Conservation (phyloP, 23 red algal genomes). For the Agarophyton chilense region DNA sequence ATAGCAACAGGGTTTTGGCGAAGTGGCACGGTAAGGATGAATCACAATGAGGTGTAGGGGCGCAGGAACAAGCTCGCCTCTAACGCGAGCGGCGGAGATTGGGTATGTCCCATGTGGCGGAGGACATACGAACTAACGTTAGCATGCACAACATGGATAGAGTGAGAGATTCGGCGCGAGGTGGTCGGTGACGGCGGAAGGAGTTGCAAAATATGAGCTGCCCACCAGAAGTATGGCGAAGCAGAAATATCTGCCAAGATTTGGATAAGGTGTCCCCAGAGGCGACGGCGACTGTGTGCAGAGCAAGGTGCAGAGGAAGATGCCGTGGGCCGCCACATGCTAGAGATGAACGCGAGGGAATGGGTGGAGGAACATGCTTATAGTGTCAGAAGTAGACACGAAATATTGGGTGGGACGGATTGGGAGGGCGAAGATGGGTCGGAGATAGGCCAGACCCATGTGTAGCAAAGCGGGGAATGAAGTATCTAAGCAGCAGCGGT, state of each 20-base stretch:
- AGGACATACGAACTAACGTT: constrained; percentile 21
- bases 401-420: too few relatives aligned
- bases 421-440: too few relatives aligned
- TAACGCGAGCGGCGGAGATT: background rate
- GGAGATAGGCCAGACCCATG: too few relatives aligned
- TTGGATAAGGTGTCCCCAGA: background rate
- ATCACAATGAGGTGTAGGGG: background rate
- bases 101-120: background rate
- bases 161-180: background rate
- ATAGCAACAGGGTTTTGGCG: too few relatives aligned
- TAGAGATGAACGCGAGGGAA: too few relatives aligned
- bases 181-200: background rate
- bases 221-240: background rate
- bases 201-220: background rate
- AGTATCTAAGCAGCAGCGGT: background rate
- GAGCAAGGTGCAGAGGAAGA: background rate
- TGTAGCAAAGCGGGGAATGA: background rate
- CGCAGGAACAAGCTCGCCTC: background rate
- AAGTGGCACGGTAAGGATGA: constrained; percentile 11
- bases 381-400: too few relatives aligned
- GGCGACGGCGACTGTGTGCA: too few relatives aligned
- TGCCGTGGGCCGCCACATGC: too few relatives aligned
- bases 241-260: constrained; percentile 17
- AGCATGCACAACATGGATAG: background rate
- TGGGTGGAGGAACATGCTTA: too few relatives aligned